Evolutionary conservation across 306 rosid genomes (phyloP), one percentile per base, ranked within the genome.

Genomic region (Canavalia gladiata): DNA sequence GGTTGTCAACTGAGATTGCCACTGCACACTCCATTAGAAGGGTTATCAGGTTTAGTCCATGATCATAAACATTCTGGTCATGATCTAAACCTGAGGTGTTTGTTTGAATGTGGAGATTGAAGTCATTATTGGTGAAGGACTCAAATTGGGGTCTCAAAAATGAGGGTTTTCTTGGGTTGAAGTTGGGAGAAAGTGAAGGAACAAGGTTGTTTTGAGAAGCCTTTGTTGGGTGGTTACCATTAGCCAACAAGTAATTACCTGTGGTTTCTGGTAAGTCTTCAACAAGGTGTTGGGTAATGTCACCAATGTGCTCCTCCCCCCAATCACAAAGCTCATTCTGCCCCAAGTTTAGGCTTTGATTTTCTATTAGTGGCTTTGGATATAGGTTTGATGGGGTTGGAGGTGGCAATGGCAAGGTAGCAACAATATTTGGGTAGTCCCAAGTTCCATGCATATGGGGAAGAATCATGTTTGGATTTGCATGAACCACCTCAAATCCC

Each of bases 11-110:
- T 0, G 99, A 95, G 51, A 95, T 93, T 10, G 92, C 92, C 4
- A 91, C 99, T 0, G 97, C 95, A 62, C 94, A 91, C 69, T 95
- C 95, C 68, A 93, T 85, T 35, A 95, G 90, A 41, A 86, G 88
- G 47, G 91, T 89, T 59, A 95, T 89, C 7, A 93, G 83, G 83
- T 74, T 82, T 50, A 93, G 73, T 43, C 89, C 88, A 46, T 89
- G 87, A 75, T 83, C 76, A 70, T 50, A 45, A 59, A 30, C 47
- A 67, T 39, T 73, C 9, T 30, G 7, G n/a, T 74, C 54, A 8
- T 74, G 64, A 30, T 56, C 60, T 46, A 46, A 59, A 52, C 33
- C 35, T 63, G 35, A 13, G 55, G 78, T 75, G 35, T 85, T 88
- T 76, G 81, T 79, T 87, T 86, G 89, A 55, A 65, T 73, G 11